phyloP scores from a whole-genome alignment of 148 eudicot genomes.

The Vaccinium macrocarpon region DNA sequence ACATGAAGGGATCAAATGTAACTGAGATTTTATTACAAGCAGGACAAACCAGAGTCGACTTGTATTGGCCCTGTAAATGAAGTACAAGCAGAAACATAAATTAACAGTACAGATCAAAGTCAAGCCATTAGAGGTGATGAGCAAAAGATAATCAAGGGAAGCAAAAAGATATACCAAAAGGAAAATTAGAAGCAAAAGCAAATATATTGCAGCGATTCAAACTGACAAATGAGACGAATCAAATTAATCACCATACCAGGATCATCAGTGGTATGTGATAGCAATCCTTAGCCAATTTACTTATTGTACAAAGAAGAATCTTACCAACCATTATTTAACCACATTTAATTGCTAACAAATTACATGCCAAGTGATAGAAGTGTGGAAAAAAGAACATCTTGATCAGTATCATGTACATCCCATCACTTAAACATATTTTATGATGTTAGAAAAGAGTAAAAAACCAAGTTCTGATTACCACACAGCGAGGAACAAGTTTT shows the following conservation, averaged over 20 bases:
- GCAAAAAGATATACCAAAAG: background rate
- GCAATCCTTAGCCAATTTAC: background rate
- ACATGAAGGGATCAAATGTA: slow-evolving; percentile 99
- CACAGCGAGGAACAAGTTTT: background rate
- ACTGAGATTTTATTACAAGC: slow-evolving; percentile 78
- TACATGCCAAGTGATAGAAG: background rate
- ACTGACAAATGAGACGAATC: background rate
- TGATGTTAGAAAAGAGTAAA: background rate
- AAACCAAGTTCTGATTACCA: background rate
- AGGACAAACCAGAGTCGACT: slow-evolving; percentile 93
- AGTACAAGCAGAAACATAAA: background rate
- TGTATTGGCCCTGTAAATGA: slow-evolving; percentile 87
- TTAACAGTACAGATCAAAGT: background rate
- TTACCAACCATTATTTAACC: background rate
- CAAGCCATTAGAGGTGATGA: background rate
- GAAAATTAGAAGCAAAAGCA: background rate
- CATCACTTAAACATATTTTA: background rate
- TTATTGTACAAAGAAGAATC: background rate
- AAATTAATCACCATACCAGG: background rate
- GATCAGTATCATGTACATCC: background rate
- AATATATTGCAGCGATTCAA: background rate
- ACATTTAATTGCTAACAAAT: background rate
- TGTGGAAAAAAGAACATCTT: background rate
- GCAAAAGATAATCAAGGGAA: background rate
- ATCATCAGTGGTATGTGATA: background rate